A percentile compares a stretch with the other conserved stretches of the same genome.
Conservation (phyloP, 768 basidiomycete genomes). For the Mycena venus region DNA sequence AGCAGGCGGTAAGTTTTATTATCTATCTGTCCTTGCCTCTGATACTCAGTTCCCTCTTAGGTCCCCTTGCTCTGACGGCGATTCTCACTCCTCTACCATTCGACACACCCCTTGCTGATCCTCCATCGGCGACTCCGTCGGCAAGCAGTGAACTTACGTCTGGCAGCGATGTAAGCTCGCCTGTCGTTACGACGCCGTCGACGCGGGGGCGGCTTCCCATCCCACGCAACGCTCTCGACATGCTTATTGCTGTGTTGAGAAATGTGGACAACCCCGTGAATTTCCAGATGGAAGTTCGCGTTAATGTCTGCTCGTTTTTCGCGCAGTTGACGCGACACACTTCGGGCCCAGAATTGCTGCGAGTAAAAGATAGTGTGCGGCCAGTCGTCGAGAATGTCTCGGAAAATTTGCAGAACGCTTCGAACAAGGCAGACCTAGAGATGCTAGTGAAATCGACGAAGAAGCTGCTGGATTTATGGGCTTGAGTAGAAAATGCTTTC, state of each 20-base stretch:
- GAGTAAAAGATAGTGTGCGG: slow-evolving; percentile 63
- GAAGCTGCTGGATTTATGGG: slow-evolving; percentile 58
- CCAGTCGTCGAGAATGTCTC: slow-evolving; percentile 67
- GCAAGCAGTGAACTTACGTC: slow-evolving; percentile 48
- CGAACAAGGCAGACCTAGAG: slow-evolving; percentile 54
- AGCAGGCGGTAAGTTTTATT: slow-evolving; percentile 69
- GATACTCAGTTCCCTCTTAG: slow-evolving; percentile 51
- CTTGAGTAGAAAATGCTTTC: slow-evolving; percentile 30
- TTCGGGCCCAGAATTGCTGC: slow-evolving; percentile 60
- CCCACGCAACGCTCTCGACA: slow-evolving; percentile 74
- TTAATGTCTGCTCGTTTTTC: slow-evolving; percentile 82
- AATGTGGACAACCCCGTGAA: slow-evolving; percentile 67
- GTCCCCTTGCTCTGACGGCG: slow-evolving; percentile 71
- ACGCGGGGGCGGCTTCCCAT: slow-evolving; percentile 53
- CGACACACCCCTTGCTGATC: slow-evolving; percentile 50
- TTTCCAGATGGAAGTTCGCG: slow-evolving; percentile 82
- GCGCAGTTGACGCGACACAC: slow-evolving; percentile 71
- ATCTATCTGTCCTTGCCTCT: background rate
- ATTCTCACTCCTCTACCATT: slow-evolving; percentile 64
- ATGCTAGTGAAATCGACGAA: slow-evolving; percentile 55
- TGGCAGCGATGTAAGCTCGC: slow-evolving; percentile 57
- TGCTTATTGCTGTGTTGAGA: slow-evolving; percentile 73
- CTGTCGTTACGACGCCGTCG: slow-evolving; percentile 60
- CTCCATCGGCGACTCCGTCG: slow-evolving; percentile 54
- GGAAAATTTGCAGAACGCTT: slow-evolving; percentile 46